Evolutionary conservation across 2,329 filamentous ascomycete genomes (phyloP).

Genomic region (Cladophialophora yegresii): DNA sequence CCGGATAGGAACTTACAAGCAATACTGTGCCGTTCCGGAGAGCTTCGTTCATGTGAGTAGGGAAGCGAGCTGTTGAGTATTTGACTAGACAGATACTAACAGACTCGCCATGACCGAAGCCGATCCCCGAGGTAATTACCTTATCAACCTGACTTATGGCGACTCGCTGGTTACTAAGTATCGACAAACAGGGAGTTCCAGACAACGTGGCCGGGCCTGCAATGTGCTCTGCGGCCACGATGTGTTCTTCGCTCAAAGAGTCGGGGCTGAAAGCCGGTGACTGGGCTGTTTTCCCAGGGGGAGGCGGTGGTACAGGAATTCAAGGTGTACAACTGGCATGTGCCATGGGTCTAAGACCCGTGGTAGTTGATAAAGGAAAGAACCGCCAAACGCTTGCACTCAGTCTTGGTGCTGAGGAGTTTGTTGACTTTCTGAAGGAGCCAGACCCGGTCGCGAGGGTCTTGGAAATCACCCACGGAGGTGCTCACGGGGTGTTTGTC

Average conservation of each 20-base stretch:
- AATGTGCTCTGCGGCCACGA: slow-evolving; percentile 62
- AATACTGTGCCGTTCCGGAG: slow-evolving; percentile 60
- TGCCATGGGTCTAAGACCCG: slow-evolving; percentile 59
- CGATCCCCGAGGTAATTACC: slow-evolving; percentile 30
- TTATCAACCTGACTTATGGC: slow-evolving; percentile 1
- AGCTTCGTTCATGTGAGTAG: slow-evolving; percentile 47
- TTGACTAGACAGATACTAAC: slow-evolving; percentile 5
- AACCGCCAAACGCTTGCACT: slow-evolving; percentile 51
- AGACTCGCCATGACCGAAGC: slow-evolving; percentile 11
- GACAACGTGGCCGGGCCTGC: slow-evolving; percentile 61
- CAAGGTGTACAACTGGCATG: slow-evolving; percentile 59
- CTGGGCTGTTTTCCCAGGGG: slow-evolving; percentile 59
- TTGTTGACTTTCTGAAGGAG: slow-evolving; percentile 55
- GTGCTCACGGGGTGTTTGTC: slow-evolving; percentile 51
- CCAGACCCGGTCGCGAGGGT: slow-evolving; percentile 45
- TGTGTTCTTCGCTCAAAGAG: slow-evolving; percentile 59
- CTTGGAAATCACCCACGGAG: slow-evolving; percentile 49
- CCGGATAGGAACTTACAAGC: slow-evolving; percentile 55
- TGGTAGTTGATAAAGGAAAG: slow-evolving; percentile 57
- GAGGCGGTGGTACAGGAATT: slow-evolving; percentile 59
- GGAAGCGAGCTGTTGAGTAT: too few species aligned
- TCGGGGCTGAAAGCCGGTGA: slow-evolving; percentile 54
- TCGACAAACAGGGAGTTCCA: slow-evolving; percentile 53
- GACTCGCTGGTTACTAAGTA: slow-evolving; percentile 37
- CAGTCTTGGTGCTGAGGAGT: slow-evolving; percentile 57